Evolutionary conservation across 352 stramenopile genomes (phyloP).

Genomic region (Globisporangium perplexum): DNA sequence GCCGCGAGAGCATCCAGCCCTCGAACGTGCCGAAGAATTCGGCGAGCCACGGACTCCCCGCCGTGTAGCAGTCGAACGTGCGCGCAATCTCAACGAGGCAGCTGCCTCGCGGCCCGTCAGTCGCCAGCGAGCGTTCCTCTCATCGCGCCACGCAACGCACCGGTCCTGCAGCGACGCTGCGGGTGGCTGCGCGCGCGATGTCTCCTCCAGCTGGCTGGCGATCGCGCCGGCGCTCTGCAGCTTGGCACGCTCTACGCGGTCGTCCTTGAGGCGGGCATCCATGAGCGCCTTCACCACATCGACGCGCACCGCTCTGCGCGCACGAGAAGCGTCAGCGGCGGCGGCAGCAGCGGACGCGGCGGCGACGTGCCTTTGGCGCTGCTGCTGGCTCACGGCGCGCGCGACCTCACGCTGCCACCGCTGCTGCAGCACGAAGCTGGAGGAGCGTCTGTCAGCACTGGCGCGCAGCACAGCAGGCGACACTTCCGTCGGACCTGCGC

Average conservation of each 20-base stretch:
- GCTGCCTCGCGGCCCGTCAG: constrained; percentile 13
- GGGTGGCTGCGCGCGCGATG: constrained; percentile 16
- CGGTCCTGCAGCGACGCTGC: constrained; percentile 56
- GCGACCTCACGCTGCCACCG: constrained; percentile 55
- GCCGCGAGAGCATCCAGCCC: constrained; percentile 70
- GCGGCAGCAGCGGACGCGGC: neutral
- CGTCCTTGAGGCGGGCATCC: constrained; percentile 66
- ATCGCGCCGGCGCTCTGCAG: constrained; percentile 54
- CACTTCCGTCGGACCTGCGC: neutral
- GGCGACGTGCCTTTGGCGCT: constrained; percentile 28
- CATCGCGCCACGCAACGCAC: constrained; percentile 14
- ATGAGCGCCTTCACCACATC: constrained; percentile 67
- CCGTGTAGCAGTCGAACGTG: constrained; percentile 67
- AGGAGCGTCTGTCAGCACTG: neutral
- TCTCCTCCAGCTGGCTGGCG: constrained; percentile 49
- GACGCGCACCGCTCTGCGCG: constrained; percentile 53
- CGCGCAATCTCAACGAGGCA: constrained; percentile 70
- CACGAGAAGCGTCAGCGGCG: constrained; percentile 11
- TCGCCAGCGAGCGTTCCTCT: neutral
- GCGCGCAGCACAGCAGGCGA: too few species aligned
- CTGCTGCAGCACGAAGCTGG: constrained; percentile 58
- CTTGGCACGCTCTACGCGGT: constrained; percentile 68
- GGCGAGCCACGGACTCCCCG: constrained; percentile 50
- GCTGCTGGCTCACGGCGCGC: constrained; percentile 25
- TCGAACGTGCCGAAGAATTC: constrained; percentile 62